These are phyloP conservation scores for Penicillium herquei DNA, from an alignment of 495 filamentous ascomycete genomes.

Conservation along the genomic window DNA sequence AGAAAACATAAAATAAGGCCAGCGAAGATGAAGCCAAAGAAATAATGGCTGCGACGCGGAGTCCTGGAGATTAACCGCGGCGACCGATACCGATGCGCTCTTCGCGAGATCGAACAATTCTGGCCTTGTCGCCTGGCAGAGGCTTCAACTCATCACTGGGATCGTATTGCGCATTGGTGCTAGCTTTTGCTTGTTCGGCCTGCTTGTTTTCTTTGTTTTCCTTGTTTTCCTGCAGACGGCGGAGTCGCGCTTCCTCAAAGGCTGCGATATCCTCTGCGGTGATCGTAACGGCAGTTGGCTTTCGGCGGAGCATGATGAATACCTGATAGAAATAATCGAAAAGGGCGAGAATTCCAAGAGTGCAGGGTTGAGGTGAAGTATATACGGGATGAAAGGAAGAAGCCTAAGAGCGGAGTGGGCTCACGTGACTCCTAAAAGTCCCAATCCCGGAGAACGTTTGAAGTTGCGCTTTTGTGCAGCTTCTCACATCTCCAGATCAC, in stretches of 20 bases:
- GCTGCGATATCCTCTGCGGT: slow-evolving; percentile 74
- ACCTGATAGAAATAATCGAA: background rate
- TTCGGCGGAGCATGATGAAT: slow-evolving; percentile 71
- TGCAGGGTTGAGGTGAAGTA: too few species aligned
- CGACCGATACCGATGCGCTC: slow-evolving; percentile 46
- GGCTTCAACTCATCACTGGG: slow-evolving; percentile 60
- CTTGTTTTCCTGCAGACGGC: slow-evolving; percentile 6
- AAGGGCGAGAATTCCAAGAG: background rate
- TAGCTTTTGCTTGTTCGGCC: slow-evolving; percentile 17
- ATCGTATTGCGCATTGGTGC: slow-evolving; percentile 37
- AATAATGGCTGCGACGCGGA: background rate
- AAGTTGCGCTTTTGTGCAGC: slow-evolving; percentile 9
- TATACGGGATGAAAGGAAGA: too few species aligned
- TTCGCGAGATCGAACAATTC: slow-evolving; percentile 50
- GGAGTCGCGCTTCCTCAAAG: slow-evolving; percentile 63
- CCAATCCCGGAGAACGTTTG: background rate
- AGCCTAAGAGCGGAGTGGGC: background rate
- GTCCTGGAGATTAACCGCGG: slow-evolving; percentile 19
- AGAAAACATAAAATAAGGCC: background rate
- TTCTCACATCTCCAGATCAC: slow-evolving; percentile 7
- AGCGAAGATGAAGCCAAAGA: background rate
- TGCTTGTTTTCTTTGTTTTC: slow-evolving; percentile 27
- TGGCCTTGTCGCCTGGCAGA: slow-evolving; percentile 51
- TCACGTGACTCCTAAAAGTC: slow-evolving; percentile 1
- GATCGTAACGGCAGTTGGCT: slow-evolving; percentile 72